Evolutionary conservation across 31 red algal genomes (phyloP).

Genomic region (Bonnemaisonia californica): DNA sequence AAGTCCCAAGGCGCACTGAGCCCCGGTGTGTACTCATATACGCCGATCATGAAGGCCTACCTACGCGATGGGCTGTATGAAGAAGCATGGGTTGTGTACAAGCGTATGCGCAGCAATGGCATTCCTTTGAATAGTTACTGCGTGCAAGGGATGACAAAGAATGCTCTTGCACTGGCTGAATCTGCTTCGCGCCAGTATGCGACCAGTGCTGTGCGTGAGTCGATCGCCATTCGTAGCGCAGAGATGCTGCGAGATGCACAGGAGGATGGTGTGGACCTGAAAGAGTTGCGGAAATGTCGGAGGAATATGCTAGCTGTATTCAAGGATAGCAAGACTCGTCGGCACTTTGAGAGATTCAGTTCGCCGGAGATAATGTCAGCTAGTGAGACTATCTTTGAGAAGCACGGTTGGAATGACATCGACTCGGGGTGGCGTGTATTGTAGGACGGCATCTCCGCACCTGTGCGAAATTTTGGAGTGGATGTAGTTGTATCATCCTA

Average conservation of each 20-base stretch:
- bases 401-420: constrained; percentile 70
- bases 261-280: constrained; percentile 41
- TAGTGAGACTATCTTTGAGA: constrained; percentile 73
- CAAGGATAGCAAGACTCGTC: not conserved
- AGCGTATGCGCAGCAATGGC: constrained; percentile 29
- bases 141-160: constrained; percentile 4
- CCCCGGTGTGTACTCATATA: constrained; percentile 30
- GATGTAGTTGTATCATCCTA: too few relatives aligned
- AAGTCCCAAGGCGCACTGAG: constrained; percentile 23
- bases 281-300: constrained; percentile 39
- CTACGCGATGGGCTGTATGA: constrained; percentile 12
- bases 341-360: constrained; percentile 18
- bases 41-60: constrained; percentile 28
- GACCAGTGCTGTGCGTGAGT: not conserved
- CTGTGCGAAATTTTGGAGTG: too few relatives aligned
- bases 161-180: not conserved
- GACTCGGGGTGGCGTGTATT: constrained; percentile 66
- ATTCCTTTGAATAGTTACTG: constrained; percentile 30
- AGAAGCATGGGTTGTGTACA: constrained; percentile 21
- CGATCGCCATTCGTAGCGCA: not conserved
- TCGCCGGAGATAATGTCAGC: constrained; percentile 40
- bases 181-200: not conserved
- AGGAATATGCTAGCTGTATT: constrained; percentile 25
- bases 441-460: too few relatives aligned
- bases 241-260: constrained; percentile 33